Evolutionary conservation across 345 rosid genomes (phyloP).

Genomic region (thale cress (Arabidopsis thaliana)): TAIR10.1 NC_003075.7:12928501-12929000

Average conservation of each 20-base stretch:
- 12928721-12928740: constrained; percentile 39
- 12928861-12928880: constrained; percentile 40
- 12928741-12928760: constrained; percentile 27
- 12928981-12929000: constrained; percentile 23
- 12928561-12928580: constrained; percentile 20
- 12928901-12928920: constrained; percentile 39
- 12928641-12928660: constrained; percentile 96
- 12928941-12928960: constrained; percentile 30
- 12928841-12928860: constrained; percentile 37
- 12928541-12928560: constrained; percentile 13
- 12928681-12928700: constrained; percentile 14
- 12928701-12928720: constrained; percentile 45
- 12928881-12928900: constrained; percentile 32
- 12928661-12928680: constrained; percentile 70
- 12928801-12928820: constrained; percentile 41
- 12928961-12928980: constrained; percentile 19
- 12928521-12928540: constrained; percentile 3
- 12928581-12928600: constrained; percentile 32
- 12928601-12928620: constrained; percentile 74
- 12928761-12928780: constrained; percentile 36
- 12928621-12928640: constrained; percentile 92
- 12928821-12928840: constrained; percentile 45
- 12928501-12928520: constrained; percentile 13
- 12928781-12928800: constrained; percentile 52
- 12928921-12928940: constrained; percentile 33